Evolutionary conservation across 148 eudicot species (phyloP).

Genomic region (Chenopodium formosanum): DNA sequence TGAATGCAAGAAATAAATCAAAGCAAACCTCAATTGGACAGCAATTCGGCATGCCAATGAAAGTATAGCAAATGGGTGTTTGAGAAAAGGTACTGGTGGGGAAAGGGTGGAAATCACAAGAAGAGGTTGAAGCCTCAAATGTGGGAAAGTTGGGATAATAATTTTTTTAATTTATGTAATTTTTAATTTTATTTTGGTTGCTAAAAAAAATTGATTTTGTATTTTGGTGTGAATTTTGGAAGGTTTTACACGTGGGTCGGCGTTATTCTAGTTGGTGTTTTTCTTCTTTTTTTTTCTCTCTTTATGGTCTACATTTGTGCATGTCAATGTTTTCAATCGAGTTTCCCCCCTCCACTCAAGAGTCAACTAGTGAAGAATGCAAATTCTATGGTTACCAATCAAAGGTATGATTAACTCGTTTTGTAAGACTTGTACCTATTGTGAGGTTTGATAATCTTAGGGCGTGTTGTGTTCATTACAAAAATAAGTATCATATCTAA

Average conservation of each 20-base stretch:
- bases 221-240: slow-evolving; percentile 11
- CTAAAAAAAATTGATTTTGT: neutral
- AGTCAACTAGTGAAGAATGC: no score
- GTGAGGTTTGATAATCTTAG: no score
- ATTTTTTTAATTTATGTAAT: neutral
- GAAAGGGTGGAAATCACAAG: neutral
- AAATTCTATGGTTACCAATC: no score
- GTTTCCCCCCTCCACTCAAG: neutral
- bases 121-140: slow-evolving; percentile 20
- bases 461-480: no score
- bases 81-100: neutral
- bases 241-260: slow-evolving; percentile 31
- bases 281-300: no score
- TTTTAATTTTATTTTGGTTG: neutral
- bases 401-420: no score
- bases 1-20: neutral
- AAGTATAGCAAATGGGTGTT: neutral
- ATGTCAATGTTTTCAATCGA: neutral
- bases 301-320: no score
- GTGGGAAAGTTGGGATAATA: slow-evolving; percentile 23
- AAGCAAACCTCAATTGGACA: neutral
- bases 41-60: neutral
- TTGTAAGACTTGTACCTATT: no score
- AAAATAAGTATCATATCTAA: no score
- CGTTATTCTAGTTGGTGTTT: neutral